phyloP scores from a whole-genome alignment of 2,329 filamentous ascomycete species.

The Cryphonectria carpinicola region DNA sequence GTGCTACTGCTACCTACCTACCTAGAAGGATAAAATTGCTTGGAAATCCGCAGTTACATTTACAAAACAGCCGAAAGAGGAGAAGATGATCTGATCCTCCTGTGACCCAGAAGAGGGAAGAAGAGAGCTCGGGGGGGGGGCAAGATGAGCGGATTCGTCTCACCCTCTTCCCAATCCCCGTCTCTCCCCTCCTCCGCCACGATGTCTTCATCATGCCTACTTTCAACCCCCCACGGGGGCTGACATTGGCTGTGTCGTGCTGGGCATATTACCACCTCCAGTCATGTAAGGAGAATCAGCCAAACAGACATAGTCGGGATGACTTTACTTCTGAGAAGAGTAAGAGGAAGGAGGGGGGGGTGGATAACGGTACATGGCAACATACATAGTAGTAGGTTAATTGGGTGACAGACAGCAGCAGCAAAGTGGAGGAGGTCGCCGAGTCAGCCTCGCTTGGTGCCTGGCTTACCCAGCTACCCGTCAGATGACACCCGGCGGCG shows the following conservation, averaged over 20 bases:
- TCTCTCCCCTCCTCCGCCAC: neutral
- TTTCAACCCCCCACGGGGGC: constrained; percentile 17
- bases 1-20: neutral
- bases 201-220: constrained; percentile 10
- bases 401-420: neutral
- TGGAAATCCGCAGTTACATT: constrained; percentile 1
- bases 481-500: constrained; percentile 22
- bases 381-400: neutral
- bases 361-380: neutral
- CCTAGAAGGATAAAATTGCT: constrained; percentile 5
- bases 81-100: constrained; percentile 25
- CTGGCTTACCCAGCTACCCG: constrained; percentile 18
- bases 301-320: neutral
- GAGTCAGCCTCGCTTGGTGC: constrained; percentile 23
- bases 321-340: neutral
- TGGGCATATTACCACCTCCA: neutral
- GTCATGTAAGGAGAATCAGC: neutral
- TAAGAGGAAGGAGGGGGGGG: neutral
- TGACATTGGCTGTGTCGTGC: constrained; percentile 15
- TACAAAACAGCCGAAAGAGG: constrained; percentile 10
- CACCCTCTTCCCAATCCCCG: constrained; percentile 2
- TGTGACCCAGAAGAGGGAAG: neutral
- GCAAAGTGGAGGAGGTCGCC: neutral
- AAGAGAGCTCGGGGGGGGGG: neutral
- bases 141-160: neutral